Evolutionary conservation across 2,329 filamentous ascomycete genomes (phyloP).

Genomic region (Aspergillus sp.): DNA sequence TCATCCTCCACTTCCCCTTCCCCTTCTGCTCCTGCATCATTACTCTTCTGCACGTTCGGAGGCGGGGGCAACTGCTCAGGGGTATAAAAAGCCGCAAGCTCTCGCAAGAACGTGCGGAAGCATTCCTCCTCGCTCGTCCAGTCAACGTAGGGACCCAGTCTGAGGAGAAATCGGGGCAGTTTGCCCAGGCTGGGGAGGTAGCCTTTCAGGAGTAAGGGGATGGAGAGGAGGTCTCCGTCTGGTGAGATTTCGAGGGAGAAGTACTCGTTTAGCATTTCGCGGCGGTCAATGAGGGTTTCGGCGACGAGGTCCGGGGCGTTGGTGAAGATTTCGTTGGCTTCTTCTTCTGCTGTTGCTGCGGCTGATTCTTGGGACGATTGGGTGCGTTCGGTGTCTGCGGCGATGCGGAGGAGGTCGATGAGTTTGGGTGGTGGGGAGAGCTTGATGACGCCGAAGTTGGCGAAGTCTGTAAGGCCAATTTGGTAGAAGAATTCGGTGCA

Average conservation of each 20-base stretch:
- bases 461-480: constrained; percentile 89
- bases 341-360: constrained; percentile 24
- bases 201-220: constrained; percentile 84
- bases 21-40: constrained; percentile 28
- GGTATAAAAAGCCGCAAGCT: constrained; percentile 87
- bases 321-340: constrained; percentile 61
- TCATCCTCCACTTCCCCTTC: constrained; percentile 39
- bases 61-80: constrained; percentile 75
- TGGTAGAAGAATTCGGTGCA: constrained; percentile 95
- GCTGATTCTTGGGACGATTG: constrained; percentile 21
- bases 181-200: constrained; percentile 86
- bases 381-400: constrained; percentile 69
- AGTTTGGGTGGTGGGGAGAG: constrained; percentile 77
- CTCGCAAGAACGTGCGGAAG: constrained; percentile 80
- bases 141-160: constrained; percentile 82
- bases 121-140: constrained; percentile 85
- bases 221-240: constrained; percentile 72
- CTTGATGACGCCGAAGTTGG: constrained; percentile 83
- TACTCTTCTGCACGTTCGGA: background rate
- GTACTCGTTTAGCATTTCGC: constrained; percentile 90
- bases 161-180: constrained; percentile 82
- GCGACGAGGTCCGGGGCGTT: constrained; percentile 67
- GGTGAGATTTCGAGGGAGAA: constrained; percentile 83
- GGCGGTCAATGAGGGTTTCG: constrained; percentile 69
- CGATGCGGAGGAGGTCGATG: constrained; percentile 69